A percentile compares a stretch with the other conserved stretches of the same genome.
These are phyloP conservation scores for Cyamopsis tetragonoloba DNA, from an alignment of 306 rosid genomes.

Conservation along the genomic window DNA sequence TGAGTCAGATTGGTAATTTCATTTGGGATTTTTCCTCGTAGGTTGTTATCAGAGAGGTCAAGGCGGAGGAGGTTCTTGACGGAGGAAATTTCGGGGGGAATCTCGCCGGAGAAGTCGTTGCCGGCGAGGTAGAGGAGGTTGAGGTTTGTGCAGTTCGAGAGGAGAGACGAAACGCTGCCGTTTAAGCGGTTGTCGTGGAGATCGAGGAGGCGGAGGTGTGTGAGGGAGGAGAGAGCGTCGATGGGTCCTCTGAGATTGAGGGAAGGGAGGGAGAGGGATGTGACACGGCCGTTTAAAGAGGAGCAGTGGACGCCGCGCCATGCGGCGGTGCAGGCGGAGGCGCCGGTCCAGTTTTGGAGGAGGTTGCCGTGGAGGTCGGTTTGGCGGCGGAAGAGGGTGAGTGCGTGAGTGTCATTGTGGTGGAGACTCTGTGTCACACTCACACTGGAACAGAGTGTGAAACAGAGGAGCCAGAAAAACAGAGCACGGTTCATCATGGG, in stretches of 20 bases:
- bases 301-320: constrained; percentile 84
- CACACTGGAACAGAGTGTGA: too few species aligned
- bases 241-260: constrained; percentile 81
- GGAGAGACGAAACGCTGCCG: constrained; percentile 49
- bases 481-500: neutral
- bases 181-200: constrained; percentile 81
- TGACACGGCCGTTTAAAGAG: constrained; percentile 44
- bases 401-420: constrained; percentile 64
- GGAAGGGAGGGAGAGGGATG: constrained; percentile 61
- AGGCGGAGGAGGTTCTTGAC: constrained; percentile 56
- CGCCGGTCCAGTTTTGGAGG: constrained; percentile 71
- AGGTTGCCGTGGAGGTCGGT: constrained; percentile 80
- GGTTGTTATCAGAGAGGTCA: constrained; percentile 87
- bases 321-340: constrained; percentile 54
- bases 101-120: constrained; percentile 83
- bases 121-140: constrained; percentile 74
- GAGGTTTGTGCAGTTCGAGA: constrained; percentile 71
- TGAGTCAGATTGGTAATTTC: constrained; percentile 38
- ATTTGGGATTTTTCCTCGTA: constrained; percentile 52
- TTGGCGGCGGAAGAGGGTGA: constrained; percentile 55
- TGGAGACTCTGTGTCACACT: constrained; percentile 20
- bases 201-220: constrained; percentile 83
- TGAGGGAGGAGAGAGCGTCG: constrained; percentile 47
- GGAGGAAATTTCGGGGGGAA: constrained; percentile 49
- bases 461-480: too few species aligned